Evolutionary conservation across 192 early-diverging fungal genomes (phyloP).

Genomic region (Umbelopsis sp.): DNA sequence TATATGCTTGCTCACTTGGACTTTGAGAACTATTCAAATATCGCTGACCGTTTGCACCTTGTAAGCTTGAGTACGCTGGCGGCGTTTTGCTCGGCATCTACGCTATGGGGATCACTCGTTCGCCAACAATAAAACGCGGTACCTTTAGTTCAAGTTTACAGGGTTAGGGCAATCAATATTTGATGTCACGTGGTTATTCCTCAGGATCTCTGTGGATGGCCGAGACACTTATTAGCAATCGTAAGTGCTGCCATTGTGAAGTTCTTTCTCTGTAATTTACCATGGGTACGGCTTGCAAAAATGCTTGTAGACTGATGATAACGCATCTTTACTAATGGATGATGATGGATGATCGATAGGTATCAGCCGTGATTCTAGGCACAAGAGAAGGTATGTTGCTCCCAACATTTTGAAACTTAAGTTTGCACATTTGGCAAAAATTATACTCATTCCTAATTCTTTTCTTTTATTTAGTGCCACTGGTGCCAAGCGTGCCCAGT

Average conservation of each 20-base stretch:
- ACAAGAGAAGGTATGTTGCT: conserved; percentile 76
- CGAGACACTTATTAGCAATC: not conserved
- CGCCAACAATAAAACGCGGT: not conserved
- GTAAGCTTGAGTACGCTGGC: conserved; percentile 5
- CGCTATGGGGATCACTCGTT: not conserved
- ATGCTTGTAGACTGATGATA: not conserved
- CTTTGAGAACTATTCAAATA: not conserved
- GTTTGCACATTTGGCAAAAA: not conserved
- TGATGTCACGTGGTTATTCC: not conserved
- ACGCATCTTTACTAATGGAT: not conserved
- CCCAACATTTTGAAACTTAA: not conserved
- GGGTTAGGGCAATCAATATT: conserved; percentile 3
- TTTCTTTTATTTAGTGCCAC: conserved; percentile 58
- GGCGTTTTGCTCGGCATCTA: conserved; percentile 12
- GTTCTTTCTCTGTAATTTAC: conserved; percentile 17
- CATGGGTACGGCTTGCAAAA: not conserved
- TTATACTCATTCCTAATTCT: not conserved
- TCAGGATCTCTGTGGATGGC: not conserved
- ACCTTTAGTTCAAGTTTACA: not conserved
- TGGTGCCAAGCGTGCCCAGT: conserved; percentile 98
- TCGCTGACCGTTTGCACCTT: not conserved
- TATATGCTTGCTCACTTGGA: conserved; percentile 4
- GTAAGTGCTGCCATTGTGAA: not conserved
- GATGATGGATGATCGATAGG: conserved; percentile 54
- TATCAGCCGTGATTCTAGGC: conserved; percentile 99